A percentile compares a stretch with the other conserved stretches of the same genome.
These are phyloP conservation scores for Phymatotrichopsis omnivora DNA, from an alignment of 2,329 filamentous ascomycete genomes.

Conservation along the genomic window DNA sequence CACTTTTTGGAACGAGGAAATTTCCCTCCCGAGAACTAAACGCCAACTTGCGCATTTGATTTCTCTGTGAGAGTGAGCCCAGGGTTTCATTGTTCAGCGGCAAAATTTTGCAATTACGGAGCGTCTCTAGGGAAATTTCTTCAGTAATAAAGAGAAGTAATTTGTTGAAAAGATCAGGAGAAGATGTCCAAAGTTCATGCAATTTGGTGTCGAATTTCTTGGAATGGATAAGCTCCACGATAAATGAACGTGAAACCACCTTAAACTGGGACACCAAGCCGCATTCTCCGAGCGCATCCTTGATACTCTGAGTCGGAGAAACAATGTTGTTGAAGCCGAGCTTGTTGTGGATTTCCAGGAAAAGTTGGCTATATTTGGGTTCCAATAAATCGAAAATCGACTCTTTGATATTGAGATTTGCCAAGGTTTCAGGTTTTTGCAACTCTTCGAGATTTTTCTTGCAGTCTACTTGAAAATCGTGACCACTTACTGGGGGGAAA, in stretches of 20 bases:
- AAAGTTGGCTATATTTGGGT: constrained; percentile 18
- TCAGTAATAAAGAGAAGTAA: constrained; percentile 14
- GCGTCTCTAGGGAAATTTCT: constrained; percentile 11
- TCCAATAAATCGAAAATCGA: constrained; percentile 28
- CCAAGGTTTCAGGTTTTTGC: background rate
- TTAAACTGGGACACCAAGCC: background rate
- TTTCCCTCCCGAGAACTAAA: constrained; percentile 4
- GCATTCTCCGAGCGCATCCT: constrained; percentile 4
- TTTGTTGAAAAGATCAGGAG: constrained; percentile 11
- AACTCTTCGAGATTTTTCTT: no score
- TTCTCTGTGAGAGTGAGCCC: constrained; percentile 14
- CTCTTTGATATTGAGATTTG: constrained; percentile 11
- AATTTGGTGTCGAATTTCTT: no score
- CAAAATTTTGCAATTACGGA: constrained; percentile 31
- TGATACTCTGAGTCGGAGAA: constrained; percentile 17
- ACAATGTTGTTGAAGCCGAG: constrained; percentile 19
- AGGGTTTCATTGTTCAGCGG: constrained; percentile 29
- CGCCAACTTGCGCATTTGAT: no score
- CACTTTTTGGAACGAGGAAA: constrained; percentile 17
- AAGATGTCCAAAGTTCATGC: no score
- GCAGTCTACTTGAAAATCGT: constrained; percentile 20
- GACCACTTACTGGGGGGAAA: constrained; percentile 26
- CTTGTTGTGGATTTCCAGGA: constrained; percentile 18
- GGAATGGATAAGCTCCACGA: no score
- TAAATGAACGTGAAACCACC: no score